Evolutionary conservation across 306 rosid genomes (phyloP), one percentile per base, ranked within the genome.

Genomic region (Rosa multiflora): DNA sequence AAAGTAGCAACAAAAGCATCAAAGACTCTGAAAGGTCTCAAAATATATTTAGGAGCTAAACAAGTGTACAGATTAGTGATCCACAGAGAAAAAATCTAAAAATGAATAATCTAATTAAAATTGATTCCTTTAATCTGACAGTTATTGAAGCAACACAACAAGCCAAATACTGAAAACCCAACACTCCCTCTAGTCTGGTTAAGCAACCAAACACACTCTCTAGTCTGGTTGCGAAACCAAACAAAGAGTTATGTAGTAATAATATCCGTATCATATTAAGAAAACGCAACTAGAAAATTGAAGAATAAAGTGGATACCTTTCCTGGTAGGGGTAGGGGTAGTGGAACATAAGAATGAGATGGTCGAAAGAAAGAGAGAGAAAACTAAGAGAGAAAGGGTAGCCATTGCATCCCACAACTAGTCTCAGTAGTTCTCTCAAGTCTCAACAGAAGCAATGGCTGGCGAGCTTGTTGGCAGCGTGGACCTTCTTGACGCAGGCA

Each of bases 381-480:
- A 8, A 49, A 72, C 40, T 10, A 58, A 8, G 47, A 83, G 70
- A 58, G 15, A 69, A 15, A 42, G 39, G 37, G 58, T 20, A 1
- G 58, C 73, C 90, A 84, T 84, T 13, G 10, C 67, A 40, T 46
- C 59, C 56, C 51, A 29, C 59, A 18, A 8, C 75, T 10, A 10
- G 69, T 74, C 55, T 58, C 68, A 12, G 58, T 2, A 17, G 2
- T 32, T 32, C 2, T 32, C 35, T 32, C 35, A 26, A 17, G 58
- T 4, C 43, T 4, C 43, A 40, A 40, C 6, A 52, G 21, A 52
- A 52, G 15, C 49, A 9, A 46, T 46, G 49, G 49, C 49, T 46
- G 49, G 1, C 29, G 29, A 26, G 29, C 29, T 26, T 26, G 29
- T 26, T 26, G 29, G 29, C 29, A 26, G 29, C 29, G 29, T 26